Conservation (phyloP, 75 land plant species). For the Sequoia sempervirens region DNA sequence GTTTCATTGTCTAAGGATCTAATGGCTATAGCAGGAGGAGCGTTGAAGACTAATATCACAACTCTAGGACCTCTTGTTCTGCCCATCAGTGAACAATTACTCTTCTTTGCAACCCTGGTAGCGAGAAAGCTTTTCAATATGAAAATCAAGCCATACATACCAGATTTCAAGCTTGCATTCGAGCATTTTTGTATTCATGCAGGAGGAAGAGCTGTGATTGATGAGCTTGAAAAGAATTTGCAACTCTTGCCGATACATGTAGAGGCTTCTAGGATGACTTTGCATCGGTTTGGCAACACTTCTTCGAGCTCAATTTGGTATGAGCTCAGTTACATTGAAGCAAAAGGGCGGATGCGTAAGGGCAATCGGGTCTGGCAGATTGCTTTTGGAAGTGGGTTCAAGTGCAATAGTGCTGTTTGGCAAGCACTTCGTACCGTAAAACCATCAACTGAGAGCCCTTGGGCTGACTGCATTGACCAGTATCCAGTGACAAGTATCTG, state of each 20-base stretch:
- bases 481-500: slow-evolving; percentile 20
- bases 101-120: slow-evolving; percentile 53
- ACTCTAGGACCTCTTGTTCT: slow-evolving; percentile 60
- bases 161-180: slow-evolving; percentile 68
- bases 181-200: slow-evolving; percentile 71
- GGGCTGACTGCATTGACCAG: slow-evolving; percentile 46
- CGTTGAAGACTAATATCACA: slow-evolving; percentile 60
- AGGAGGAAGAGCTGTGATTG: slow-evolving; percentile 66
- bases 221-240: slow-evolving; percentile 64
- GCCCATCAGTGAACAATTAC: slow-evolving; percentile 56
- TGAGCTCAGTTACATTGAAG: slow-evolving; percentile 51
- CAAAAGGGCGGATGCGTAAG: slow-evolving; percentile 46
- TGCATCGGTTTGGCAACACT: slow-evolving; percentile 60
- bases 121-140: slow-evolving; percentile 42
- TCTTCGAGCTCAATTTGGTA: slow-evolving; percentile 65
- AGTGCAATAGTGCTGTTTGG: slow-evolving; percentile 75
- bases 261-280: slow-evolving; percentile 58
- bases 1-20: slow-evolving; percentile 66
- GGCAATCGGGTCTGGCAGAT: slow-evolving; percentile 64
- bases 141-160: slow-evolving; percentile 59
- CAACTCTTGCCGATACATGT: slow-evolving; percentile 45
- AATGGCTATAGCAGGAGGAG: slow-evolving; percentile 68
- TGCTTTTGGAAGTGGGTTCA: slow-evolving; percentile 61
- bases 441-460: slow-evolving; percentile 29
- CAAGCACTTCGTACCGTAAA: slow-evolving; percentile 41